Percentiles rank a stretch among this genome's conserved stretches.
Evolutionary conservation across 345 rosid species (phyloP).

Genomic region (Toxicodendron radicans): DNA sequence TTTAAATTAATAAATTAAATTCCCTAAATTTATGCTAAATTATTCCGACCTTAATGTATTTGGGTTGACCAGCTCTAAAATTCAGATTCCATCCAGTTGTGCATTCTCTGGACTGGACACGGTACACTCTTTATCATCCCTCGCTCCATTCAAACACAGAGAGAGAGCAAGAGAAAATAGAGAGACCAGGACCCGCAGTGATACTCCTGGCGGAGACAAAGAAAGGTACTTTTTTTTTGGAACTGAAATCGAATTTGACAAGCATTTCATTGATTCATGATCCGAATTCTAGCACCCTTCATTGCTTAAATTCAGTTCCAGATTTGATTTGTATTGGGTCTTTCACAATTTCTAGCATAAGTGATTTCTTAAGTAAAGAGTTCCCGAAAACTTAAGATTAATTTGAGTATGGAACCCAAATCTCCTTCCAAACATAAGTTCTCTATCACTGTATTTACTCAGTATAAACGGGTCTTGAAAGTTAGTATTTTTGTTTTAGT

Average conservation of each 20-base stretch:
- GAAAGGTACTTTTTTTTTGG: background rate
- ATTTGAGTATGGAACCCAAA: conserved; percentile 43
- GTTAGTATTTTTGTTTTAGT: conserved; percentile 15
- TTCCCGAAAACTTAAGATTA: background rate
- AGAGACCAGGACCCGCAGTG: conserved; percentile 7
- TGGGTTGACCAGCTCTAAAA: background rate
- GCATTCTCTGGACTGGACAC: no score
- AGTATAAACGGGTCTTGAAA: conserved; percentile 24
- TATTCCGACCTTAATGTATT: no score
- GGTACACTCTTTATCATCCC: conserved; percentile 6
- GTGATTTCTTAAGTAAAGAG: background rate
- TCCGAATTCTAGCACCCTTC: background rate
- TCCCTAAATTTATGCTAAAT: no score
- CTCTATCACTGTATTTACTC: conserved; percentile 18
- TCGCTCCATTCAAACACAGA: background rate
- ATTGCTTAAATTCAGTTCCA: background rate
- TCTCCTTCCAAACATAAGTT: conserved; percentile 53
- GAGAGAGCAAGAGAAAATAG: background rate
- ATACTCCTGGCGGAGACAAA: background rate
- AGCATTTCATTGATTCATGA: background rate
- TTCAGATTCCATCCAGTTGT: background rate
- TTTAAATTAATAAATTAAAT: no score
- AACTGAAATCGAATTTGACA: background rate
- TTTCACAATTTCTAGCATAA: background rate
- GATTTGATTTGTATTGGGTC: background rate